These are phyloP conservation scores for Puccinia polysora DNA, from an alignment of 1,284 basidiomycete species.

Conservation along the genomic window DNA sequence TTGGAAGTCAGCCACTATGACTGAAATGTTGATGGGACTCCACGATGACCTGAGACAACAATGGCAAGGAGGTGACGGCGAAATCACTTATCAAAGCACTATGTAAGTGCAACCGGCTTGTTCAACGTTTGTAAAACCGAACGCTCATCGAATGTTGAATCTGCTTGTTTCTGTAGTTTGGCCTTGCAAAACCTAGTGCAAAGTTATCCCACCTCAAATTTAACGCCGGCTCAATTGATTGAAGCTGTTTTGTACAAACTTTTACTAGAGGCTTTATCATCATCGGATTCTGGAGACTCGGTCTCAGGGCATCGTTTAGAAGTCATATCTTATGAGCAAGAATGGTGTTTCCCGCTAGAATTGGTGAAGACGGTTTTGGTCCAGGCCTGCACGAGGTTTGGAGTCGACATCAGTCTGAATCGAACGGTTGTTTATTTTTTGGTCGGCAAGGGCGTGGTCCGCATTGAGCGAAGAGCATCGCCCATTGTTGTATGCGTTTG, in stretches of 20 bases:
- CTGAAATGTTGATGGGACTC: not conserved
- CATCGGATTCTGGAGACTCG: not conserved
- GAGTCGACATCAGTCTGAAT: conserved; percentile 6
- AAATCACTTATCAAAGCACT: conserved; percentile 21
- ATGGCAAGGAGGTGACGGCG: not conserved
- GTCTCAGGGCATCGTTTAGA: not conserved
- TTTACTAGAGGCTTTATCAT: conserved; percentile 17
- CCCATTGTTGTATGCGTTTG: conserved; percentile 40
- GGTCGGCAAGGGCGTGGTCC: conserved; percentile 36
- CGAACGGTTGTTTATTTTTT: conserved; percentile 39
- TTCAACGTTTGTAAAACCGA: not conserved
- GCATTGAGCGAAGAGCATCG: conserved; percentile 33
- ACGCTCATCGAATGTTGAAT: not conserved
- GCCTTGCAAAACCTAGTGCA: conserved; percentile 7
- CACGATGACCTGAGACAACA: conserved; percentile 2
- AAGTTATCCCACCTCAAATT: not conserved
- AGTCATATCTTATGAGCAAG: conserved; percentile 14
- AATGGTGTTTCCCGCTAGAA: conserved; percentile 38
- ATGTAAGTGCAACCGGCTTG: not conserved
- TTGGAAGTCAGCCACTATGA: conserved; percentile 41
- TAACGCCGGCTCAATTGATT: conserved; percentile 40
- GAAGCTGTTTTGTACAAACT: conserved; percentile 39
- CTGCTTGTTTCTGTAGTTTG: not conserved
- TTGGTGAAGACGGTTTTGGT: conserved; percentile 14
- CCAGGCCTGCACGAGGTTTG: conserved; percentile 7